A percentile compares a stretch with the other conserved stretches of the same genome.
Evolutionary conservation across 2,329 filamentous ascomycete genomes (phyloP).

Genomic region (Rhytidhysteron rufulum): DNA sequence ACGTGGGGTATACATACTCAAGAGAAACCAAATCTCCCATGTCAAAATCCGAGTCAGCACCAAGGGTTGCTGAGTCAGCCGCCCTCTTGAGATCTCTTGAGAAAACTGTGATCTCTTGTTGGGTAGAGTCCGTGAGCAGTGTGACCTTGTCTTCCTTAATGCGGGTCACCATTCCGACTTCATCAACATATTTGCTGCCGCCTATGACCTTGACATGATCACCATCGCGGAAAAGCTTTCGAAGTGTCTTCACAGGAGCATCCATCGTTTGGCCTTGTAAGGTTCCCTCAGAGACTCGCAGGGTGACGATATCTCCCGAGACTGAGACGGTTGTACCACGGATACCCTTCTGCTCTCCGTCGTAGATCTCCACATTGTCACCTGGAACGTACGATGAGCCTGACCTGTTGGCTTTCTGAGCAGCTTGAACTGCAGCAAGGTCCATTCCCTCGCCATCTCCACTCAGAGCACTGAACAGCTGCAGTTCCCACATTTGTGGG

Average conservation of each 20-base stretch:
- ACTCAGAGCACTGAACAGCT: slow-evolving; percentile 81
- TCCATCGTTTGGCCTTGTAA: slow-evolving; percentile 82
- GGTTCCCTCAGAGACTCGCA: slow-evolving; percentile 79
- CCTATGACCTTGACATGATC: slow-evolving; percentile 99
- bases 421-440: slow-evolving; percentile 83
- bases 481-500: slow-evolving; percentile 89
- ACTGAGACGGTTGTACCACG: slow-evolving; percentile 82
- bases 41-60: slow-evolving; percentile 81
- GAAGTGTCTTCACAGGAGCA: slow-evolving; percentile 84
- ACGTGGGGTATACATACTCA: slow-evolving; percentile 58
- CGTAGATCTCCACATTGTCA: slow-evolving; percentile 93
- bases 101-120: slow-evolving; percentile 93
- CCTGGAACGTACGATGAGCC: slow-evolving; percentile 85
- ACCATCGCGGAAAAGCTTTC: slow-evolving; percentile 88
- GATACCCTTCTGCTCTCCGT: slow-evolving; percentile 91
- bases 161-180: slow-evolving; percentile 95
- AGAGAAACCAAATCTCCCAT: slow-evolving; percentile 93
- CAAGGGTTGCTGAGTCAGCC: slow-evolving; percentile 83
- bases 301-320: slow-evolving; percentile 85
- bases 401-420: slow-evolving; percentile 71
- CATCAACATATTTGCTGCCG: slow-evolving; percentile 87
- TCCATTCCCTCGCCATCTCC: slow-evolving; percentile 94
- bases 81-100: slow-evolving; percentile 95
- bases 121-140: slow-evolving; percentile 85
- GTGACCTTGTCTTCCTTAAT: slow-evolving; percentile 91